phyloP scores from a whole-genome alignment of 2,329 filamentous ascomycete species.

The Fusarium bactridioides region DNA sequence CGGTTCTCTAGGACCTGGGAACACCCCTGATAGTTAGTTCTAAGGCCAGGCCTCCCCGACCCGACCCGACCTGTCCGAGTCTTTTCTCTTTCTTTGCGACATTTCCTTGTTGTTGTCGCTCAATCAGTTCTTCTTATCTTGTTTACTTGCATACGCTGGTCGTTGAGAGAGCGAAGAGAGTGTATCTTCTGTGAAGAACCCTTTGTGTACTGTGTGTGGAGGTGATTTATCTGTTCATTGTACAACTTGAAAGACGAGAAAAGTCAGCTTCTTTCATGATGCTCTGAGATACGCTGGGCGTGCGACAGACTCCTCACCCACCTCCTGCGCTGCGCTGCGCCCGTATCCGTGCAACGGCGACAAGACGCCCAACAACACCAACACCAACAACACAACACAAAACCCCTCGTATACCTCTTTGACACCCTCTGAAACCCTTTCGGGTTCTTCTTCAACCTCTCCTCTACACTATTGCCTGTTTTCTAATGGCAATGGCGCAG shows the following conservation, averaged over 20 bases:
- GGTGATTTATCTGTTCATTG: conserved; percentile 12
- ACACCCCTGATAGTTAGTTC: conserved; percentile 28
- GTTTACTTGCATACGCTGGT: conserved; percentile 35
- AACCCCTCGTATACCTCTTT: conserved; percentile 23
- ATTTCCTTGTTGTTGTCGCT: conserved; percentile 25
- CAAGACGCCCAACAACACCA: conserved; percentile 22
- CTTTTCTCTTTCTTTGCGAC: conserved; percentile 24
- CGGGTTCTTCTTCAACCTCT: neutral
- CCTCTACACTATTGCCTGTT: neutral
- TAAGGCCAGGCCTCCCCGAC: conserved; percentile 17
- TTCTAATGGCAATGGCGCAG: conserved; percentile 39
- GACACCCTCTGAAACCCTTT: neutral
- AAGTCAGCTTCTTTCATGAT: conserved; percentile 33
- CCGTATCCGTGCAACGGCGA: conserved; percentile 40
- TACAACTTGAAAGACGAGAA: conserved; percentile 30
- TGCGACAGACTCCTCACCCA: conserved; percentile 36
- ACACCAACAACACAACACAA: conserved; percentile 12
- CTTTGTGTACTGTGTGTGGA: conserved; percentile 1
- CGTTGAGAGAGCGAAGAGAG: conserved; percentile 10
- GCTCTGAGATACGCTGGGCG: conserved; percentile 42
- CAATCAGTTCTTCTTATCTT: neutral
- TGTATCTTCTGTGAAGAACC: neutral
- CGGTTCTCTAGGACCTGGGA: conserved; percentile 29
- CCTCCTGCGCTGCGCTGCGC: conserved; percentile 35
- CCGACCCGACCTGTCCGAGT: conserved; percentile 2